Evolutionary conservation across 2,329 filamentous ascomycete species (phyloP), one percentile per base, ranked within the genome.

Genomic region (Colletotrichum camelliae): DNA sequence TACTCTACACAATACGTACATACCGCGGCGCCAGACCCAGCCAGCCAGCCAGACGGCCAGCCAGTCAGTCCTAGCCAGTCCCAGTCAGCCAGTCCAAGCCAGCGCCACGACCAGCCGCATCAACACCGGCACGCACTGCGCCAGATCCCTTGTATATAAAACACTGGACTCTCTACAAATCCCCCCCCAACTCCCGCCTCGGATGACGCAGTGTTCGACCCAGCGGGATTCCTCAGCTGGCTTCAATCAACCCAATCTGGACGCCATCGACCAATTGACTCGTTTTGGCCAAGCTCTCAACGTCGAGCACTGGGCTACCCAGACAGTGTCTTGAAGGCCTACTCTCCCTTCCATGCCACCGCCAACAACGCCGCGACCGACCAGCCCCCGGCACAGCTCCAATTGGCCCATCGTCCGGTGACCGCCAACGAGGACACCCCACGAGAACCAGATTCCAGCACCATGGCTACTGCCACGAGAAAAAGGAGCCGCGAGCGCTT

Each of bases 401-500:
- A 55, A 73, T 69, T 76, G 74, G 74, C 74, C 43, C 74, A 76
- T 55, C 70, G 74, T 33, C 70, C 74, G 21, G 48, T 75, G 27
- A 76, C 74, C n/a, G 70, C 74, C 58, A 61, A 70, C 33, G 67
- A 69, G 33, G 67, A 69, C 18, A 43, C 67, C 4, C 24, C 12
- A 55, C 39, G 64, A 48, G 27, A 52, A 21, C n/a, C 33, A 21
- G 61, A 37, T 64, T 21, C 67, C 29, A 33, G 29, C 13, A 62
- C 58, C 48, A 77, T 77, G 75, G 72, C 75, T 55, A 75, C 72
- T 16, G 71, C 72, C 2, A 64, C 76, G 21, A 74, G 73, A 35
- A 77, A 68, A 68, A 79, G 83, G 80, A 73, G 79, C 27, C 83
- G 83, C 33, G 84, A 87, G 27, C 79, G 83, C 16, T 89, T 90